Evolutionary conservation across 2,329 filamentous ascomycete genomes (phyloP).

Genomic region (Alternaria atra): DNA sequence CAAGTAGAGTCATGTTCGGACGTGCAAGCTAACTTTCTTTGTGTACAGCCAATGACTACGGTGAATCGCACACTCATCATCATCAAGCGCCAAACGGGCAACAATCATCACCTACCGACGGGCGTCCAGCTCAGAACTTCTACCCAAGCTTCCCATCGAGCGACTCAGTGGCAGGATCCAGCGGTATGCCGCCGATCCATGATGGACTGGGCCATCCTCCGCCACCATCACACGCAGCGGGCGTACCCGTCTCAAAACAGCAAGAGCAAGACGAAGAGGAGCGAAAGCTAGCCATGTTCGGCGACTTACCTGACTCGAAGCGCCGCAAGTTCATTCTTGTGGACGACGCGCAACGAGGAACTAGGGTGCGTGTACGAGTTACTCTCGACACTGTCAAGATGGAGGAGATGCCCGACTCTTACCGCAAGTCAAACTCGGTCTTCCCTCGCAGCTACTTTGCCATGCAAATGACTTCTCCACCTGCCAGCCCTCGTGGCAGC

Average conservation of each 20-base stretch:
- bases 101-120: conserved; percentile 67
- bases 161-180: conserved; percentile 60
- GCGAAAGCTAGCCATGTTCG: conserved; percentile 76
- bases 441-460: conserved; percentile 93
- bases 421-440: conserved; percentile 87
- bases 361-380: conserved; percentile 85
- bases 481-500: conserved; percentile 76
- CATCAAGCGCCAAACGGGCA: conserved; percentile 68
- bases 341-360: conserved; percentile 79
- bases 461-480: conserved; percentile 88
- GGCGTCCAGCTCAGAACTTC: conserved; percentile 79
- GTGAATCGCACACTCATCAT: conserved; percentile 72
- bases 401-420: conserved; percentile 94
- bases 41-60: conserved; percentile 64
- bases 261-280: conserved; percentile 65
- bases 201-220: conserved; percentile 63
- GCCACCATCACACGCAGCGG: conserved; percentile 52
- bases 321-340: conserved; percentile 97
- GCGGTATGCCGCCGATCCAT: conserved; percentile 72
- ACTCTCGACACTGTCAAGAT: conserved; percentile 94
- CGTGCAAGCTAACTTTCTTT: conserved; percentile 56
- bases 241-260: conserved; percentile 57
- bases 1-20: conserved; percentile 34
- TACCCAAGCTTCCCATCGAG: conserved; percentile 73
- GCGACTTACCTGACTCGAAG: conserved; percentile 87